phyloP scores from a whole-genome alignment of 1,139 yeast species.

The Taphrina pruni region DNA sequence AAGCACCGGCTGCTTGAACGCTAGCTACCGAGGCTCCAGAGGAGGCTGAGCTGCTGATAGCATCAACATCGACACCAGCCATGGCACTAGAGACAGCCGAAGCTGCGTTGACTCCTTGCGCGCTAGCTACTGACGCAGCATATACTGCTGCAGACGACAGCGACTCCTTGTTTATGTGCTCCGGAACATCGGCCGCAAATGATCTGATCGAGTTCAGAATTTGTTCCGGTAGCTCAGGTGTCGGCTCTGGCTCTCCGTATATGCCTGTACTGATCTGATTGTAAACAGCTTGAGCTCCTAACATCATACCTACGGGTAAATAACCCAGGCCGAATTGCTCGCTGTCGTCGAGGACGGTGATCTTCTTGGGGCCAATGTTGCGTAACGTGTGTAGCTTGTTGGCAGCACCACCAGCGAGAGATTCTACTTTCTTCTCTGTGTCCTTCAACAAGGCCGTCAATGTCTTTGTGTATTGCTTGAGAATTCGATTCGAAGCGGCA shows the following conservation, averaged over 20 bases:
- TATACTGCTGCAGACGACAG: conserved; percentile 12
- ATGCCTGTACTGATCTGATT: conserved; percentile 27
- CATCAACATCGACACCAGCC: conserved; percentile 29
- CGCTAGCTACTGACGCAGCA: conserved; percentile 28
- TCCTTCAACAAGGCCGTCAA: conserved; percentile 20
- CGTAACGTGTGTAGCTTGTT: conserved; percentile 28
- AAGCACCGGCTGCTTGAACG: conserved; percentile 37
- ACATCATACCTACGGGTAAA: conserved; percentile 31
- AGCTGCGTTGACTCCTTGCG: conserved; percentile 24
- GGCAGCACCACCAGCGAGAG: conserved; percentile 40
- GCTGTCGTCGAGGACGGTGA: conserved; percentile 32
- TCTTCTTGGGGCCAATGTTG: conserved; percentile 36
- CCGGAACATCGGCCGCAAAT: conserved; percentile 19
- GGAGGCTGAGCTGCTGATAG: conserved; percentile 24
- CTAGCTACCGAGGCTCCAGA: conserved; percentile 31
- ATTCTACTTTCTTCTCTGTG: conserved; percentile 30
- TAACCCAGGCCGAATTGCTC: conserved; percentile 34
- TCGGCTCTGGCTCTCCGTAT: conserved; percentile 25
- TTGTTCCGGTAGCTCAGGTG: conserved; percentile 22
- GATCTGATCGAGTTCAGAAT: conserved; percentile 21
- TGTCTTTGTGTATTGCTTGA: conserved; percentile 20
- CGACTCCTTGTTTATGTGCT: conserved; percentile 6
- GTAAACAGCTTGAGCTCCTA: conserved; percentile 39
- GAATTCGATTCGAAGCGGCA: conserved; percentile 3
- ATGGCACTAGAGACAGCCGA: conserved; percentile 26